These are phyloP conservation scores for Durusdinium trenchii DNA, from an alignment of 73 alveolate species.

Conservation along the genomic window DNA sequence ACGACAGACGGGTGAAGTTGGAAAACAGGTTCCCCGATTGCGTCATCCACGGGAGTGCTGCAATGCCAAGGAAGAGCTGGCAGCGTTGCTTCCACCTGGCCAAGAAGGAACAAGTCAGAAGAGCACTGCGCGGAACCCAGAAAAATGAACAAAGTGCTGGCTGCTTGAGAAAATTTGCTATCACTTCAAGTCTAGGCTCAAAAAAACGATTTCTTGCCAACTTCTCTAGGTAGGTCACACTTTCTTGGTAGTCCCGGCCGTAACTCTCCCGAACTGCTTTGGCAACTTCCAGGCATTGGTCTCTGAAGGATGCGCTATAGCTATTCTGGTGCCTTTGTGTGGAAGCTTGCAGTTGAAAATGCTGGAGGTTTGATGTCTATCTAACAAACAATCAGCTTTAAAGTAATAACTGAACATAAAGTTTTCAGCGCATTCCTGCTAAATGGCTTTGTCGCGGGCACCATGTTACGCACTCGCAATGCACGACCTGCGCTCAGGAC, in stretches of 20 bases:
- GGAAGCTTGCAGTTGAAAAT: not conserved
- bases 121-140: no score
- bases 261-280: not conserved
- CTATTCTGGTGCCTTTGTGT: not conserved
- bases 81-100: not conserved
- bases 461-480: not conserved
- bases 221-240: not conserved
- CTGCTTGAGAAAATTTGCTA: no score
- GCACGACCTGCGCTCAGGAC: not conserved
- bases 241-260: not conserved
- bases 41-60: not conserved
- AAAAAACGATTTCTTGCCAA: not conserved
- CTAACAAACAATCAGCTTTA: no score
- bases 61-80: not conserved
- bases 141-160: no score
- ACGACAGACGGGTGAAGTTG: not conserved
- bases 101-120: no score
- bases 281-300: not conserved
- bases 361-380: no score
- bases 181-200: no score
- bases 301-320: not conserved
- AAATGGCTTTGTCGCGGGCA: not conserved
- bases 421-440: no score
- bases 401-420: no score
- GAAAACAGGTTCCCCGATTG: not conserved